Base-by-base conservation (phyloP, 2,329 filamentous ascomycete species). In the Pestalotiopsis sp. region DNA sequence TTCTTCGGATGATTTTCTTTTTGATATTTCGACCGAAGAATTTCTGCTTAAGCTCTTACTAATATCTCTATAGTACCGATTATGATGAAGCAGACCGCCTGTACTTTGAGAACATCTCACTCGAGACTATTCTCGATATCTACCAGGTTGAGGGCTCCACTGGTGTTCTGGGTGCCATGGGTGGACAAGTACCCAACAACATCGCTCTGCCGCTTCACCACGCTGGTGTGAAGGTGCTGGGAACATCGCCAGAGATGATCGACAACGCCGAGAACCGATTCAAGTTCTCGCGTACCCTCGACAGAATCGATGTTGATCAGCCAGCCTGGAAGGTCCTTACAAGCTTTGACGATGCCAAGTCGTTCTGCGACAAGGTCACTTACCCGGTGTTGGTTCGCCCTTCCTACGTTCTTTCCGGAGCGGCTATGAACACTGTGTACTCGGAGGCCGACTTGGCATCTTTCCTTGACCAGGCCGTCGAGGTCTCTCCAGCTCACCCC, bases 351-450 rank as follows among this genome's bases (percentile, higher is more conserved):
- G 96, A 98, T 77, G 96, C 96, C 1, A 91, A 89, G 72, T 85
- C 86, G 2, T 99, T 99, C 85, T 98, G 95, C 79, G 86, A 93
- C 72, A 92, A 90, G 75, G 96, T 98, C 66, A 90, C 90, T 12
- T 99, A 98, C 80, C 96, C 96, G 2, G 96, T 98, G 65, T 86
- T 99, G 67, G 96, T 99, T 59, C 91, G 96, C 63, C 96, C 96
- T 3, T 98, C 96, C 0, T 99, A 99, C 77, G 96, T 99, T 60
- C 87, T 99, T 5, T 98, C 96, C 1, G 96, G 96, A 73, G 96
- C 96, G 62, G 96, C 96, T 20, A 99, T 99, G 96, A 99, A 98
- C 86, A 98, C 96, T 0, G 96, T 98, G 45, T 98, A 98, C 84
- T 98, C 95, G 0, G 91, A 97, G 83, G 92, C 95, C 78, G 96